A percentile compares a stretch with the other conserved stretches of the same genome.
phyloP scores from a whole-genome alignment of 345 rosid species.

The Syzygium jambos region DNA sequence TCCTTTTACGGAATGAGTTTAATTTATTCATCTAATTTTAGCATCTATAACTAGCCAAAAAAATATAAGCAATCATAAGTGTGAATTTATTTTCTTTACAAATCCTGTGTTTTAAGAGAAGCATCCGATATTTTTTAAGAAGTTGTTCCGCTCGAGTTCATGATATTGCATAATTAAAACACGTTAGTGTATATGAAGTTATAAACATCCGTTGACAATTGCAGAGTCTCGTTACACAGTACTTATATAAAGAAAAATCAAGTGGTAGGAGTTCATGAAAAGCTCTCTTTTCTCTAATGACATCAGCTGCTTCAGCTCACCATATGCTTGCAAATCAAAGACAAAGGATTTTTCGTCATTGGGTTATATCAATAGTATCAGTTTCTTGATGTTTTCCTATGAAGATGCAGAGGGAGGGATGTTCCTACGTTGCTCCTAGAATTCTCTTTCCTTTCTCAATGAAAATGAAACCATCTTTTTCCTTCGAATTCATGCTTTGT shows the following conservation, averaged over 20 bases:
- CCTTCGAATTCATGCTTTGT: not conserved
- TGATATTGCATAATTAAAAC: not conserved
- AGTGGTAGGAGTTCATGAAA: not conserved
- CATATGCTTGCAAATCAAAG: not conserved
- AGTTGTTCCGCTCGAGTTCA: not conserved
- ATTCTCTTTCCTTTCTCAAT: not conserved
- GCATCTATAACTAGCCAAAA: not conserved
- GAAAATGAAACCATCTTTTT: not conserved
- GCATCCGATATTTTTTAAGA: not conserved
- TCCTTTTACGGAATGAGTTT: not conserved
- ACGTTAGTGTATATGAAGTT: not conserved
- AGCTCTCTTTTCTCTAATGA: not conserved
- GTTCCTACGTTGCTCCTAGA: not conserved
- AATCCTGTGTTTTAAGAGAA: not conserved
- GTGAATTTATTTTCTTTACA: not conserved
- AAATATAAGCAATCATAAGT: not conserved
- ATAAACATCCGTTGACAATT: not conserved
- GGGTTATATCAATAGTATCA: not conserved
- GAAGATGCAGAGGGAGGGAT: not conserved
- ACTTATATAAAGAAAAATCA: not conserved
- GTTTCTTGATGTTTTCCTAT: not conserved
- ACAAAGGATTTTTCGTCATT: not conserved
- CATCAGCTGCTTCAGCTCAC: not conserved
- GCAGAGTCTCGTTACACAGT: not conserved
- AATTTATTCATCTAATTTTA: not conserved